Conservation (phyloP, 2,329 filamentous ascomycete species). For the Calonectria pseudoreteaudii region DNA sequence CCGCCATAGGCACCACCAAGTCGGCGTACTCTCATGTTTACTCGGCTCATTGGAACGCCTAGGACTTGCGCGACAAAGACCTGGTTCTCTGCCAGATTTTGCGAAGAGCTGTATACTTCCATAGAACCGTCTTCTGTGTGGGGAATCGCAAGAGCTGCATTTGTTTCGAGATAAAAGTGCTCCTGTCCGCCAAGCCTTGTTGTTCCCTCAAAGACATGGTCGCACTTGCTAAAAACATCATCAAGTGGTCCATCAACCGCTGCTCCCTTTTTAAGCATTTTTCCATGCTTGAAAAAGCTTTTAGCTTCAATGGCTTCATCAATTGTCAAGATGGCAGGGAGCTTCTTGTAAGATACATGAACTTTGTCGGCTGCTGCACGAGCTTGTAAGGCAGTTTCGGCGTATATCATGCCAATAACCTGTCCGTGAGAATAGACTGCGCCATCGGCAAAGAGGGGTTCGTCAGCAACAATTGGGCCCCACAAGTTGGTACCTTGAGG, state of each 20-base stretch:
- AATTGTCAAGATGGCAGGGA: constrained; percentile 84
- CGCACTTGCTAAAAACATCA: constrained; percentile 76
- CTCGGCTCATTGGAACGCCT: constrained; percentile 84
- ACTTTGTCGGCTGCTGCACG: constrained; percentile 20
- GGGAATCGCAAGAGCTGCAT: constrained; percentile 82
- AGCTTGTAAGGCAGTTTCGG: constrained; percentile 13
- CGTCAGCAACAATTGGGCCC: constrained; percentile 16
- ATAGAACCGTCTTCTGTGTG: constrained; percentile 90
- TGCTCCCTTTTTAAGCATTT: constrained; percentile 83
- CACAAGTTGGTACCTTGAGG: constrained; percentile 63
- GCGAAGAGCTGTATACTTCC: constrained; percentile 87
- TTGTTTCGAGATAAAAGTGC: constrained; percentile 92
- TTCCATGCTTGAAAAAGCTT: constrained; percentile 85
- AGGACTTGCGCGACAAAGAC: constrained; percentile 83
- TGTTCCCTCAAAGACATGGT: constrained; percentile 82
- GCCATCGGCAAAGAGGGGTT: constrained; percentile 18
- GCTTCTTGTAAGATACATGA: constrained; percentile 1
- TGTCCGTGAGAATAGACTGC: constrained; percentile 12
- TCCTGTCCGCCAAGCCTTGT: constrained; percentile 90
- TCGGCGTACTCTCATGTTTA: constrained; percentile 86
- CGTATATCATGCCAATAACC: constrained; percentile 19
- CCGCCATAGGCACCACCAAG: constrained; percentile 91
- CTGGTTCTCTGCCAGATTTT: constrained; percentile 89
- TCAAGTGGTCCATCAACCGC: constrained; percentile 56
- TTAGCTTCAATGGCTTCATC: constrained; percentile 89